Evolutionary conservation across 208 protist species (phyloP).

Genomic region (Leptomonas pyrrhocoris): DNA sequence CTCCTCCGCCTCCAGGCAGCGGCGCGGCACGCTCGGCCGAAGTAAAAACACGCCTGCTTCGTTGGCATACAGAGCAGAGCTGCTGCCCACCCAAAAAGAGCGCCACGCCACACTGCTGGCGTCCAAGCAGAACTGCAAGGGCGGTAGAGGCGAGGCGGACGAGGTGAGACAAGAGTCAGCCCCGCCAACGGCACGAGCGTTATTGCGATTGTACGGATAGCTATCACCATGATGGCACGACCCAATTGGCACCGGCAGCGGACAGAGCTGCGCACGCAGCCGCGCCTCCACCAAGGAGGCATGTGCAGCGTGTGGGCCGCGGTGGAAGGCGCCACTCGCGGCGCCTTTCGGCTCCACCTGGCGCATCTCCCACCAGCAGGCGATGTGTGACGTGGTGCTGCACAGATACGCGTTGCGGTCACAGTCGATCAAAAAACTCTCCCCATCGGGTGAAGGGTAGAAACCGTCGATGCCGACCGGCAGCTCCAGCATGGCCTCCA

Average conservation of each 20-base stretch:
- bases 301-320: constrained; percentile 8
- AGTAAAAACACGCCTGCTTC: constrained; percentile 49
- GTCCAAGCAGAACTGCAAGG: constrained; percentile 36
- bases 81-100: constrained; percentile 45
- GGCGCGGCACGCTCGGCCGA: neutral
- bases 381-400: constrained; percentile 26
- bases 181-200: neutral
- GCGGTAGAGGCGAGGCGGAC: neutral
- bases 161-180: neutral
- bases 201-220: neutral
- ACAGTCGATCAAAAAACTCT: constrained; percentile 49
- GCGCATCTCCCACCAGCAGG: constrained; percentile 40
- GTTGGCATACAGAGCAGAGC: constrained; percentile 43
- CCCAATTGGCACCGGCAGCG: constrained; percentile 5
- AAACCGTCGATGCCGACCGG: constrained; percentile 60
- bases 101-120: constrained; percentile 60
- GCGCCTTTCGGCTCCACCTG: constrained; percentile 17
- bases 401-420: constrained; percentile 47
- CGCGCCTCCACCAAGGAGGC: constrained; percentile 23
- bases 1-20: constrained; percentile 16
- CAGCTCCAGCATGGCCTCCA: constrained; percentile 51
- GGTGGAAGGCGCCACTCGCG: neutral
- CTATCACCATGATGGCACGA: too few species aligned
- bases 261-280: constrained; percentile 33
- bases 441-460: constrained; percentile 54